Evolutionary conservation across 306 rosid species (phyloP), one percentile per base, ranked within the genome.

Genomic region (Potentilla sterilis): DNA sequence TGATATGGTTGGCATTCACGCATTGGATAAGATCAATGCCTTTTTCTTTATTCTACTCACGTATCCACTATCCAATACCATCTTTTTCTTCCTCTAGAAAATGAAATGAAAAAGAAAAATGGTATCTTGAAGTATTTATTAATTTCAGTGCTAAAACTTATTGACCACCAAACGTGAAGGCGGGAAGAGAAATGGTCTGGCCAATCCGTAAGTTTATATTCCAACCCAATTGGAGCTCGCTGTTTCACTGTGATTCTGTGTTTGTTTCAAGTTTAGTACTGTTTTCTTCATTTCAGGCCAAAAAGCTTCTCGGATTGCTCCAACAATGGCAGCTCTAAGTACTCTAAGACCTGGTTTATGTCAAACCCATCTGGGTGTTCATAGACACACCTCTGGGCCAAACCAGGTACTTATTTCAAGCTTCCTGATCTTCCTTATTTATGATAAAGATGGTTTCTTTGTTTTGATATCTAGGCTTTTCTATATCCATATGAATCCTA

Each of bases 191-290:
- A 78, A 86, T 88, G 93, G 67, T 72, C 81, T 85, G 87, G 88
- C 79, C 79, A 79, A 88, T 83, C 74, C 76, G 97, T 89, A 71
- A 87, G 91, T 79, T 77, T 24, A 51, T 66, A n/a, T 37, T 54
- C 49, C 18, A 9, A 72, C 54, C 19, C 47, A 19, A 10, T 7
- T 43, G 62, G 22, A 41, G 62, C 15, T 40, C 21, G 35, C 49
- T 54, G 61, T 6, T 52, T 52, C 58, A 19, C 55, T 28, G 5
- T 3, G 7, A 14, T 24, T 5, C 18, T 6, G 47, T 34, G n/a
- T 14, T 13, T 18, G 51, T 65, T 37, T 37, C 7, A 34, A 7
- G 47, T 9, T 38, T 11, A 18, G 4, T 11, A n/a, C 66, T 51
- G 47, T 62, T 32, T 16, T 28, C 40, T 48, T 12, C 16, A 64